A percentile compares a stretch with the other conserved stretches of the same genome.
These are phyloP conservation scores for Cicer cuneatum DNA, from an alignment of 306 rosid species.

Conservation along the genomic window DNA sequence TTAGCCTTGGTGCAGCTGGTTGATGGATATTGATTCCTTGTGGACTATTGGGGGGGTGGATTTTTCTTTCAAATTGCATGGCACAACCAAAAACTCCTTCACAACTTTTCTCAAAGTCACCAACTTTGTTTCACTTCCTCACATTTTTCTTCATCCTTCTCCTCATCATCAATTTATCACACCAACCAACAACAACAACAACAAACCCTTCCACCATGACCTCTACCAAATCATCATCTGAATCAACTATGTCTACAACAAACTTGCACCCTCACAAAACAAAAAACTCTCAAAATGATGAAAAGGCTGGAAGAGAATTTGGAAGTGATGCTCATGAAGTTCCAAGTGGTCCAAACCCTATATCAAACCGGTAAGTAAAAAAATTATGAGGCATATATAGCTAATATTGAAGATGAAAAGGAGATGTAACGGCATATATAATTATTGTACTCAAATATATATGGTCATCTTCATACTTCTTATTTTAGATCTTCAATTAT, in stretches of 20 bases:
- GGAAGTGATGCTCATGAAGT: constrained; percentile 91
- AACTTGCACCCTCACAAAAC: constrained; percentile 56
- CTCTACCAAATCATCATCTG: constrained; percentile 50
- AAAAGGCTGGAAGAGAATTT: constrained; percentile 45
- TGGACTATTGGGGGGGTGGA: constrained; percentile 99
- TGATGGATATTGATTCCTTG: constrained; percentile 99
- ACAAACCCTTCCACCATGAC: constrained; percentile 54
- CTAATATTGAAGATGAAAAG: constrained; percentile 53
- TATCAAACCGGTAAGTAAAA: constrained; percentile 66
- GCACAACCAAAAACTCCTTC: constrained; percentile 71
- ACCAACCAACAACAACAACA: constrained; percentile 34
- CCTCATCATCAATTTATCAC: constrained; percentile 59
- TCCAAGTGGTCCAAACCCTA: constrained; percentile 97
- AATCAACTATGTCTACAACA: constrained; percentile 47
- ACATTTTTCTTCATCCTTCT: constrained; percentile 66
- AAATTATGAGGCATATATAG: constrained; percentile 38
- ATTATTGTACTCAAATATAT: constrained; percentile 22
- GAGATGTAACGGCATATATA: constrained; percentile 44
- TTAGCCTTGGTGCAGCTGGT: constrained; percentile 75
- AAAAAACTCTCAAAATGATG: constrained; percentile 36
- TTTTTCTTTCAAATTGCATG: constrained; percentile 91
- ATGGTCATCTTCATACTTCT: constrained; percentile 57
- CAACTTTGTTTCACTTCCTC: constrained; percentile 55
- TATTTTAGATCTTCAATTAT: constrained; percentile 51
- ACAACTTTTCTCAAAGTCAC: constrained; percentile 54